Evolutionary conservation across 2,329 filamentous ascomycete genomes (phyloP).

Genomic region (Aspergillus sp.): DNA sequence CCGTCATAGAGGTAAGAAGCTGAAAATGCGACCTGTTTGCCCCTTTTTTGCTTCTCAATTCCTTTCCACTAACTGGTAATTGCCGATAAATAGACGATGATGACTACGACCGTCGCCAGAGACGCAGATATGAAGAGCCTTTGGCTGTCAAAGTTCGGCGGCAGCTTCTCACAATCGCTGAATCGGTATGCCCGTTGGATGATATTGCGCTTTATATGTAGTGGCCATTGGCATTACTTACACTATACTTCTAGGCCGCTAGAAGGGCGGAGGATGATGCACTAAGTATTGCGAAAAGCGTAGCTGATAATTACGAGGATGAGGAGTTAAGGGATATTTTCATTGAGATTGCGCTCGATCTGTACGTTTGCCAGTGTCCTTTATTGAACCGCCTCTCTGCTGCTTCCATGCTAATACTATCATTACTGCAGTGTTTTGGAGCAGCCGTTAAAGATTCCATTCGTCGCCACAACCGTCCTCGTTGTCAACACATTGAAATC

Average conservation of each 20-base stretch:
- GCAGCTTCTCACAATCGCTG: conserved; percentile 76
- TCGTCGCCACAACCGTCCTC: conserved; percentile 79
- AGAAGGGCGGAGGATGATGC: conserved; percentile 78
- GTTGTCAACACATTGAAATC: conserved; percentile 75
- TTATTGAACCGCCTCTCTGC: background rate
- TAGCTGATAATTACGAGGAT: conserved; percentile 84
- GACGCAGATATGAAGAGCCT: conserved; percentile 72
- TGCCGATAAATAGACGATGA: conserved; percentile 63
- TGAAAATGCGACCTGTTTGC: background rate
- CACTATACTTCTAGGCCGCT: conserved; percentile 52
- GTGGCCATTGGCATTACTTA: background rate
- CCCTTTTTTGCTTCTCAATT: background rate
- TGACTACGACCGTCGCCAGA: conserved; percentile 70
- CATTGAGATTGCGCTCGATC: conserved; percentile 69
- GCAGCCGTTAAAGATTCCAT: conserved; percentile 97
- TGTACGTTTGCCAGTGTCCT: conserved; percentile 49
- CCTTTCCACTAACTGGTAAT: conserved; percentile 1
- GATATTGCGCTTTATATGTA: background rate
- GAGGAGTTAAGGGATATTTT: conserved; percentile 73
- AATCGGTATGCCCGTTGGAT: conserved; percentile 54
- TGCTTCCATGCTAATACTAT: conserved; percentile 17
- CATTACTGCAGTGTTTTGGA: conserved; percentile 61
- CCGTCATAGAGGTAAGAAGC: conserved; percentile 68
- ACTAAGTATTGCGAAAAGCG: conserved; percentile 68
- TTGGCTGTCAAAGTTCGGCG: conserved; percentile 70